Evolutionary conservation across 2,329 filamentous ascomycete species (phyloP), one percentile per base, ranked within the genome.

Genomic region (Colletotrichum tabaci): DNA sequence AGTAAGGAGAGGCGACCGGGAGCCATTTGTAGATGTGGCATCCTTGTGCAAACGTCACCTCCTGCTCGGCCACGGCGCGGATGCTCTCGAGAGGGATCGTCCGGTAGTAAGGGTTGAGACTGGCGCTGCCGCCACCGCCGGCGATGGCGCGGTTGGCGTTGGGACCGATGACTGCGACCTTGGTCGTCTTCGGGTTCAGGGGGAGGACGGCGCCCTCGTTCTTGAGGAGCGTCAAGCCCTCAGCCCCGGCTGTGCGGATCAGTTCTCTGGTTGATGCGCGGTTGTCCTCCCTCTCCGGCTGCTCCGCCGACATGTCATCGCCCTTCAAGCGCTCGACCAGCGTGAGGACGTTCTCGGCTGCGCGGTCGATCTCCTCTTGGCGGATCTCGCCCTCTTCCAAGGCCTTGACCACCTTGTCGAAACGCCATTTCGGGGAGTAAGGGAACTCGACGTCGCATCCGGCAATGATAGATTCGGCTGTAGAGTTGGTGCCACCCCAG

Each of bases 61-160:
- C 86, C 42, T 87, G 84, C 58, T 88, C 82, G 2, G 89, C 84
- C 1, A 85, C 83, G 38, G 84, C 83, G 49, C 83, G 86, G 71
- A 92, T 91, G 75, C 90, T 91, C 55, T 91, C 89, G 4, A 90
- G 84, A 0, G 91, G 91, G 12, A 91, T 84, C 2, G 89, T 91
- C 74, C 85, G 90, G 79, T 93, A 93, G 79, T 93, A 92, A 0
- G 91, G 90, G 77, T 92, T 92, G 58, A 93, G 81, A 73, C 89
- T 91, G 21, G 91, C 91, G 76, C 90, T 92, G 61, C 91, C 91
- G 50, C 91, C 91, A 61, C 91, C 91, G 18, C 88, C 89, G n/a
- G 89, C 90, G 74, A 93, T 91, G 0, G 90, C 88, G 66, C 90
- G 84, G 77, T 92, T 91, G 23, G 90, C 90, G 73, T 93, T 92